These are phyloP conservation scores for Petrea volubilis DNA, from an alignment of 257 asterid species.

Conservation along the genomic window DNA sequence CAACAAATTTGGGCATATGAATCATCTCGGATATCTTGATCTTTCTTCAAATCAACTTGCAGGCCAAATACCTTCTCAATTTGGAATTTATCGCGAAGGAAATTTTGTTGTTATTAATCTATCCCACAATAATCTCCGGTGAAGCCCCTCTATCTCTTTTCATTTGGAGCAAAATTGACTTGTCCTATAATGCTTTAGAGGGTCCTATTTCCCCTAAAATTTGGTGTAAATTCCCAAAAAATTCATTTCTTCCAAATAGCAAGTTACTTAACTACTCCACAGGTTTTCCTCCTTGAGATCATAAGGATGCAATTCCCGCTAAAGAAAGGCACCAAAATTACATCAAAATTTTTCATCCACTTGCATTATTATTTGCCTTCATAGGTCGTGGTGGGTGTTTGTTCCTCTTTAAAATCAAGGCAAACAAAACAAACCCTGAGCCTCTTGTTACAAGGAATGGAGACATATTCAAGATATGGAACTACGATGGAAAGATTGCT, in stretches of 20 bases:
- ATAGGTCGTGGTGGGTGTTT: background rate
- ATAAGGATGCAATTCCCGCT: background rate
- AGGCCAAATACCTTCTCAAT: background rate
- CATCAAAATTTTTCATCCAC: background rate
- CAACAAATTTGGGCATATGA: too few species aligned
- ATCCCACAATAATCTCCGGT: conserved; percentile 14
- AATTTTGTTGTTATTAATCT: background rate
- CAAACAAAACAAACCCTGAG: background rate
- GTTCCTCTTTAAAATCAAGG: background rate
- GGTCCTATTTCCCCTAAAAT: background rate
- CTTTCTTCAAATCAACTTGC: background rate
- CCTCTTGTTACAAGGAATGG: background rate
- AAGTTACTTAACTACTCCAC: background rate
- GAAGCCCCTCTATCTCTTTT: background rate
- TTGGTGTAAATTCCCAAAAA: background rate
- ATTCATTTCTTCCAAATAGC: background rate
- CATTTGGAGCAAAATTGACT: background rate
- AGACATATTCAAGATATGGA: conserved; percentile 22
- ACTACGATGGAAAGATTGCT: conserved; percentile 22
- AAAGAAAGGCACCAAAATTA: background rate
- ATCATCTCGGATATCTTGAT: too few species aligned
- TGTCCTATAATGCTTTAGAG: conserved; percentile 11
- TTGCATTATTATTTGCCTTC: background rate
- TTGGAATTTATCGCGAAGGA: background rate
- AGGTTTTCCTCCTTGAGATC: background rate